Base-by-base conservation (phyloP, 2,329 filamentous ascomycete genomes). In the Colletotrichum navitas region DNA sequence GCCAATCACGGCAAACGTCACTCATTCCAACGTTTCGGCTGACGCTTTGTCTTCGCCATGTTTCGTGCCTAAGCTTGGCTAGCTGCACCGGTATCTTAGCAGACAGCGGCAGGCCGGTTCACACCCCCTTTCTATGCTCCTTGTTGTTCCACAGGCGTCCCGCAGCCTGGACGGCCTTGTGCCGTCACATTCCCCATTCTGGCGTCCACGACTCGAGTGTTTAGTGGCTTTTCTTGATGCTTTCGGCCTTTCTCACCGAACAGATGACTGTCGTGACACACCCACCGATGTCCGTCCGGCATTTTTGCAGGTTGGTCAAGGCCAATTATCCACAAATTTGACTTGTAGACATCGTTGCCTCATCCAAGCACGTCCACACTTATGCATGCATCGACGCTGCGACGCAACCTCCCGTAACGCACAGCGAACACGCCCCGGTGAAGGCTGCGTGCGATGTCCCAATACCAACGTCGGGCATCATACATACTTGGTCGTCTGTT, bases 31-130 rank as follows among this genome's bases (percentile, higher is more conserved):
- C 26, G 16, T 29, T 26, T 51, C 36, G 45, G n/a, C 45, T 32
- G 45, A 34, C 34, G 29, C 45, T 60, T 26, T 16, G 52, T 49
- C 43, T 51, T 32, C 41, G 34, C 18, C 29, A n/a, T 24, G 54
- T 45, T 59, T 41, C 43, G 49, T 51, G 29, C 26, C 26, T 21
- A 39, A 41, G 45, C 29, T 36, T 62, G 59, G 49, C 39, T 62
- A 43, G 59, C 29, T 26, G 59, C 32, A 36, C 29, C 21, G 39
- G 24, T 18, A 29, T 29, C 21, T 29, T n/a, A 62, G 36, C 43
- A 34, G 43, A 49, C 47, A 24, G 11, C n/a, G 26, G 43, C 43
- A 7, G 43, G 7, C 43, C n/a, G n/a, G n/a, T n/a, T n/a, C n/a
- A n/a, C n/a, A n/a, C n/a, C n/a, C n/a, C n/a, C 43, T 1, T 10